Conservation (phyloP, 768 basidiomycete species). For the Russula brevipes region DNA sequence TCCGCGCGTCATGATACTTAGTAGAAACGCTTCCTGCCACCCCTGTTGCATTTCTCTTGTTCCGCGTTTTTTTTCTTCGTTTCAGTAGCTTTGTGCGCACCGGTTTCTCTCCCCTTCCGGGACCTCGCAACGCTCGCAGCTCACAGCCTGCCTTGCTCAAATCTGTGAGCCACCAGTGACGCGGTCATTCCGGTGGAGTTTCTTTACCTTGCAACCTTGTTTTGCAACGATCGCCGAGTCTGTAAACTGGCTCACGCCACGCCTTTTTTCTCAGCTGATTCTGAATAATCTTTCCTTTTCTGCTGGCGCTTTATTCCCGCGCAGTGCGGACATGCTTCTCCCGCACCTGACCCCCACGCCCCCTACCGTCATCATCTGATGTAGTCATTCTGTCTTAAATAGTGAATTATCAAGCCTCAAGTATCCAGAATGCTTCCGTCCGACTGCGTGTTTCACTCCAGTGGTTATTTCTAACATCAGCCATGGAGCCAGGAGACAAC, state of each 20-base stretch:
- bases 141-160: background rate
- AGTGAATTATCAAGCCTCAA: slow-evolving; percentile 11
- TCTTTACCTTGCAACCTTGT: background rate
- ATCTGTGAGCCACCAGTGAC: background rate
- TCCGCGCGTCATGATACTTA: background rate
- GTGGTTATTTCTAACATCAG: background rate
- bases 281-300: slow-evolving; percentile 18
- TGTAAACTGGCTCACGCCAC: slow-evolving; percentile 6
- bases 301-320: slow-evolving; percentile 20
- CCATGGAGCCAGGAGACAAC: background rate
- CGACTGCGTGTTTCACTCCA: background rate
- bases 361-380: slow-evolving; percentile 19
- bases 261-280: slow-evolving; percentile 15
- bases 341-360: slow-evolving; percentile 24
- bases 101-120: background rate
- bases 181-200: slow-evolving; percentile 3
- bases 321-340: slow-evolving; percentile 19
- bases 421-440: background rate
- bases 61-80: background rate
- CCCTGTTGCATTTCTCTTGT: background rate
- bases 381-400: slow-evolving; percentile 13
- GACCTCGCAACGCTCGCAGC: no score
- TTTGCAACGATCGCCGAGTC: slow-evolving; percentile 5
- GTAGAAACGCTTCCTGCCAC: background rate
- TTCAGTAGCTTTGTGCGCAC: background rate